Evolutionary conservation across 2,329 filamentous ascomycete species (phyloP).

Genomic region (Sclerotinia sclerotiorum): DNA sequence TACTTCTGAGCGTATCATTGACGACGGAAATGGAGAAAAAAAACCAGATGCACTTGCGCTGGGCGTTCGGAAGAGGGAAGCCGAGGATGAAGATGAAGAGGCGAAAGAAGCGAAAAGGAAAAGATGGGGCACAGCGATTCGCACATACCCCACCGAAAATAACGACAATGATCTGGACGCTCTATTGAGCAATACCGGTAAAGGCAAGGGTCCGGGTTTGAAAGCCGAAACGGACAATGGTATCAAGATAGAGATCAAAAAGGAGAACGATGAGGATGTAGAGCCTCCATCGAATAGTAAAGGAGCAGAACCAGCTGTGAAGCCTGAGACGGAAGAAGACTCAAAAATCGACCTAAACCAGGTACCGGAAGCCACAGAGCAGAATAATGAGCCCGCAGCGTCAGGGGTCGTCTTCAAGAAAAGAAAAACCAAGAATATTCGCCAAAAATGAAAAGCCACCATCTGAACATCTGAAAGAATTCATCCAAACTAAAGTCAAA

Average conservation of each 20-base stretch:
- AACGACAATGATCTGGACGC: slow-evolving; percentile 45
- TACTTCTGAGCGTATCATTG: slow-evolving; percentile 44
- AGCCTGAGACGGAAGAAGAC: not conserved
- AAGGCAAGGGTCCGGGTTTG: slow-evolving; percentile 33
- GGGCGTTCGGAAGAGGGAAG: slow-evolving; percentile 61
- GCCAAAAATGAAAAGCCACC: slow-evolving; percentile 51
- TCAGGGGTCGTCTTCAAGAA: slow-evolving; percentile 74
- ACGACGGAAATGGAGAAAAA: slow-evolving; percentile 47
- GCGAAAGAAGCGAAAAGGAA: slow-evolving; percentile 60
- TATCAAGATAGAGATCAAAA: slow-evolving; percentile 30
- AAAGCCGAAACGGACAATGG: slow-evolving; percentile 32
- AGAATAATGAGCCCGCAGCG: slow-evolving; percentile 31
- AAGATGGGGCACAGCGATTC: slow-evolving; percentile 42
- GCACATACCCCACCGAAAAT: slow-evolving; percentile 40
- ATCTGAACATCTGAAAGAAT: not conserved
- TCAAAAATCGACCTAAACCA: not conserved
- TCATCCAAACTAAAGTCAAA: not conserved
- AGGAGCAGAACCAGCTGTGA: slow-evolving; percentile 5
- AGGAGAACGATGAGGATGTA: slow-evolving; percentile 17
- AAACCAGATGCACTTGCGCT: slow-evolving; percentile 47
- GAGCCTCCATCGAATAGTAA: not conserved
- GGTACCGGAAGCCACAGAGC: not conserved
- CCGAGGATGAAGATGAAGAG: slow-evolving; percentile 62
- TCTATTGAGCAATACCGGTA: slow-evolving; percentile 37
- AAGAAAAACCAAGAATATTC: slow-evolving; percentile 66